Evolutionary conservation across 257 asterid genomes (phyloP).

Genomic region (Primulina tabacum): DNA sequence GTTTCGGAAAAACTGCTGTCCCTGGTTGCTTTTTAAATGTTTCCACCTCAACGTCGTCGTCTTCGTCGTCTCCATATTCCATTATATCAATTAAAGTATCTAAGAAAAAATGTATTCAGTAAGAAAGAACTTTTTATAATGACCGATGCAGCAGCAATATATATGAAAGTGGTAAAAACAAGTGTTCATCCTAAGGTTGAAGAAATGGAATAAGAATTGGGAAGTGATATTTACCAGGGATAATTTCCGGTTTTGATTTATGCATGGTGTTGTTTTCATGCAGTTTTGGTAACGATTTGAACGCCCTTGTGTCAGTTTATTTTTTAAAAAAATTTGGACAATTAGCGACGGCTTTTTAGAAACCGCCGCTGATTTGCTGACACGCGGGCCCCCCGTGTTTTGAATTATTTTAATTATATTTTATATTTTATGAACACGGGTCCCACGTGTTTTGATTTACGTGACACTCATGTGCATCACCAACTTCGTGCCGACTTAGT

Average conservation of each 20-base stretch:
- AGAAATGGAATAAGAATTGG: background rate
- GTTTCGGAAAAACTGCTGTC: constrained; percentile 44
- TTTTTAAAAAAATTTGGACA: no score
- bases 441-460: no score
- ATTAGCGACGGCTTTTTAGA: no score
- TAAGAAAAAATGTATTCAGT: constrained; percentile 20
- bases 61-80: constrained; percentile 93
- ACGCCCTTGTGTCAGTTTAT: no score
- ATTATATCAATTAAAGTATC: constrained; percentile 79
- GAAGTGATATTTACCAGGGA: constrained; percentile 60
- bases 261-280: constrained; percentile 29
- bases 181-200: background rate
- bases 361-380: no score
- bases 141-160: background rate
- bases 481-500: no score
- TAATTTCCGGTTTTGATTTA: constrained; percentile 36
- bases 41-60: constrained; percentile 32
- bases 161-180: background rate
- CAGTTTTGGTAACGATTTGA: constrained; percentile 36
- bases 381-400: no score
- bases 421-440: no score
- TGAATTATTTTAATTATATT: no score
- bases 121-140: background rate
- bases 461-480: no score
- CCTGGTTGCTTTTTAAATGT: constrained; percentile 31